These are phyloP conservation scores for Ulota crispa DNA, from an alignment of 225 moss, liverwort and hornwort genomes.

Conservation along the genomic window DNA sequence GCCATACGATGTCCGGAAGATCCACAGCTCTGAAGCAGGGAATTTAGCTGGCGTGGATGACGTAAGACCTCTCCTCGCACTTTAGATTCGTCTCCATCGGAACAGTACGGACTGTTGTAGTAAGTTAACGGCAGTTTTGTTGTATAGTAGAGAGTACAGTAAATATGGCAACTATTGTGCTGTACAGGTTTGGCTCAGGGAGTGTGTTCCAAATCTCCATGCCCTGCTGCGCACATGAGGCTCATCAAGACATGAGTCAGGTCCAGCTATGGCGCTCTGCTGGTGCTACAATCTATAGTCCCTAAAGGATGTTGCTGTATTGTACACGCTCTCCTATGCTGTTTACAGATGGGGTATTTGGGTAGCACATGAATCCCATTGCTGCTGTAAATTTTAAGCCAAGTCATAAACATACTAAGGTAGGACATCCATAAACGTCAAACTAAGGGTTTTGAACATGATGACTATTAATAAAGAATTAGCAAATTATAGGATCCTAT, in stretches of 20 bases:
- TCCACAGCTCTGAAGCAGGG: constrained; percentile 16
- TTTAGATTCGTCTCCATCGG: constrained; percentile 28
- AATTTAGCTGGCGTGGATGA: constrained; percentile 29
- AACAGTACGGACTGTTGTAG: neutral
- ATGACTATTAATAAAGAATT: no score
- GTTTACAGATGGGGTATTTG: no score
- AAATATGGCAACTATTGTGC: neutral
- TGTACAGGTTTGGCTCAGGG: neutral
- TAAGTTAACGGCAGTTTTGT: neutral
- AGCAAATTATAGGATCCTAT: no score
- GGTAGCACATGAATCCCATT: no score
- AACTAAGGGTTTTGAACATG: no score
- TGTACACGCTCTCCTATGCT: no score
- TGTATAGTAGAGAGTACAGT: neutral
- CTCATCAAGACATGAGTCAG: constrained; percentile 32
- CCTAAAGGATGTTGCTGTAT: no score
- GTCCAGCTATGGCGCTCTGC: constrained; percentile 28
- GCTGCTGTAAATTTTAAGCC: no score
- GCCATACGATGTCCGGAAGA: constrained; percentile 18
- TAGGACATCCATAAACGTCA: no score
- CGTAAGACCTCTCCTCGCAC: neutral
- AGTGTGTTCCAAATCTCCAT: constrained; percentile 8
- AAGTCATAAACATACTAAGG: no score
- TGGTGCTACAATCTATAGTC: constrained; percentile 24
- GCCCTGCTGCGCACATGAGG: constrained; percentile 34